Evolutionary conservation across 139 green algal species (phyloP).

Genomic region (Astrephomene gubernaculifera): DNA sequence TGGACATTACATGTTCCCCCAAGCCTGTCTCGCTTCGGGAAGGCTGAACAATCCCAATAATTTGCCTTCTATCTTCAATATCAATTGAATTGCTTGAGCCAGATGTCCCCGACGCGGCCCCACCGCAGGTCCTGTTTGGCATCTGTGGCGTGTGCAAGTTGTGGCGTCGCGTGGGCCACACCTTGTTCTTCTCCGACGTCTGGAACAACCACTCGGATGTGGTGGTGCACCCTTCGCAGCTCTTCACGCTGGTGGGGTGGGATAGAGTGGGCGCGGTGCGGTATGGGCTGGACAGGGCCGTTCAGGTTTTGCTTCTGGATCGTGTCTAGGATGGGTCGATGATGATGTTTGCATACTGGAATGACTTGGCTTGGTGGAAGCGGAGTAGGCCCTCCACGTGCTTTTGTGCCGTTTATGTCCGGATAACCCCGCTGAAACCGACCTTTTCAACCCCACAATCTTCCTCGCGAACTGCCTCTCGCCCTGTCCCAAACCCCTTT

Average conservation of each 20-base stretch:
- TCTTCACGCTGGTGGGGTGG: slow-evolving; percentile 29
- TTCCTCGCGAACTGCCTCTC: neutral
- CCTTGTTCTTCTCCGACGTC: slow-evolving; percentile 30
- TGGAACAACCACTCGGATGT: slow-evolving; percentile 21
- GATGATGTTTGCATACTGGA: too few relatives aligned
- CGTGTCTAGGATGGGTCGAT: too few relatives aligned
- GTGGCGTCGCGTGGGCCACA: slow-evolving; percentile 30
- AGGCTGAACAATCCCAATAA: too few relatives aligned
- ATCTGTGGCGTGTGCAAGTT: slow-evolving; percentile 22
- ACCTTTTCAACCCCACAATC: too few relatives aligned
- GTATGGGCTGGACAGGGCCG: too few relatives aligned
- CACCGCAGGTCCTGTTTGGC: slow-evolving; percentile 25
- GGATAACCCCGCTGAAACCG: too few relatives aligned
- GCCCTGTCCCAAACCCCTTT: neutral
- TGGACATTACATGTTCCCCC: neutral
- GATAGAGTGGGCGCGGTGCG: too few relatives aligned
- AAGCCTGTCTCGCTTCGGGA: neutral
- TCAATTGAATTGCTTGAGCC: neutral
- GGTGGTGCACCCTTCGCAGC: slow-evolving; percentile 33
- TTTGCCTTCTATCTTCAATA: neutral
- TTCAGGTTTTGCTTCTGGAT: too few relatives aligned
- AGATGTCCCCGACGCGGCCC: neutral
- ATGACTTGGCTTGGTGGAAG: too few relatives aligned
- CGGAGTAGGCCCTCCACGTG: too few relatives aligned
- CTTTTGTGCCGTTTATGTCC: too few relatives aligned